Conservation (phyloP, 352 stramenopile species). For the Halophytophthora batemanensis region DNA sequence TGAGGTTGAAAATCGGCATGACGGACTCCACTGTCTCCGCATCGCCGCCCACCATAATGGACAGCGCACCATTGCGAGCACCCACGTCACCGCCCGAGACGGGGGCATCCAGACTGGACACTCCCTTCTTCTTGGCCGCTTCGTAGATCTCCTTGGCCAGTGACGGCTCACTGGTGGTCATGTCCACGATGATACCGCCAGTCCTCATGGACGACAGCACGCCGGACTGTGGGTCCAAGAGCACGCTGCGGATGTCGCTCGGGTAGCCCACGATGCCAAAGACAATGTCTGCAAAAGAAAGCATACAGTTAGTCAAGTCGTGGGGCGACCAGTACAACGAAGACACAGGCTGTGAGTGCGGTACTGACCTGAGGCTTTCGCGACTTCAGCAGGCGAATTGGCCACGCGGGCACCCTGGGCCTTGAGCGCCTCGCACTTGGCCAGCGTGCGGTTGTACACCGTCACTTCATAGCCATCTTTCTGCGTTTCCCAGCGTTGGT, state of each 20-base stretch:
- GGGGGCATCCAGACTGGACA: conserved; percentile 70
- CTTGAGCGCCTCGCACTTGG: conserved; percentile 77
- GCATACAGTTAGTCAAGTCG: too few species aligned
- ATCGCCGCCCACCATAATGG: conserved; percentile 90
- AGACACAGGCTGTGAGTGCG: too few species aligned
- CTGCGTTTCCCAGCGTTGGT: conserved; percentile 21
- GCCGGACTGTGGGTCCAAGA: conserved; percentile 63
- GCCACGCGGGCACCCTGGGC: conserved; percentile 73
- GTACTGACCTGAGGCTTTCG: conserved; percentile 55
- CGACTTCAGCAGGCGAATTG: conserved; percentile 74
- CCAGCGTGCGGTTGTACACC: conserved; percentile 83
- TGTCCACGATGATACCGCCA: conserved; percentile 87
- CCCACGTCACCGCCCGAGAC: conserved; percentile 88
- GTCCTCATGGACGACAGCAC: conserved; percentile 62
- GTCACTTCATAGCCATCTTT: conserved; percentile 84
- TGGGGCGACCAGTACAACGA: too few species aligned
- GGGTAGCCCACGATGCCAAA: conserved; percentile 90
- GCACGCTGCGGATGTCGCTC: conserved; percentile 80
- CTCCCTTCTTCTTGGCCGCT: conserved; percentile 61
- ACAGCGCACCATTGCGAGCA: conserved; percentile 80
- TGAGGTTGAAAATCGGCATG: conserved; percentile 83
- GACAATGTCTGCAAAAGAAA: conserved; percentile 82
- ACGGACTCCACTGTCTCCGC: conserved; percentile 62
- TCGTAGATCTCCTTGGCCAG: conserved; percentile 88
- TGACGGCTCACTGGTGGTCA: conserved; percentile 88